Base-by-base conservation (phyloP, 192 early-diverging fungal genomes). In the Rhizoclosmatium sp. region DNA sequence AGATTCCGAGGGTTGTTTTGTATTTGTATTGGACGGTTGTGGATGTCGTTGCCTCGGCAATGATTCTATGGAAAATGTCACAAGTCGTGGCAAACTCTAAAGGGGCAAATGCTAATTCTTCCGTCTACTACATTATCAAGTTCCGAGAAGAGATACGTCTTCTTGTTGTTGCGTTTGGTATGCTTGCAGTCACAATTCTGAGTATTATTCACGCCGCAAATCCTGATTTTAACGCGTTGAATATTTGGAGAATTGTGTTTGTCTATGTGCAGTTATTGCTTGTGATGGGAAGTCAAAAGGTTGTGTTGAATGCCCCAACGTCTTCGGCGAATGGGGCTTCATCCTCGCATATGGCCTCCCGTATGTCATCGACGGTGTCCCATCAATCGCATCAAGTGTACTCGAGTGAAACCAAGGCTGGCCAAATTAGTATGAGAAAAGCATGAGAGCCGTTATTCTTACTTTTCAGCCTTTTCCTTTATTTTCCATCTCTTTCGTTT, bases 231-330 rank as follows among this genome's bases (percentile, higher is more conserved):
- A 58, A 23, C 21, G 45, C 69, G 51, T 39, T 71, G 2, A 71
- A 71, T 45, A 71, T 71, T 56, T 71, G 69, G 69, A 71, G 69
- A 56, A 71, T 71, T 23, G 69, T 71, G 51, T 71, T 71, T 56
- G 69, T 71, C 14, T 71, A 71, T 56, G 69, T 71, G 47, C 69
- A 71, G 51, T 40, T 71, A 23, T 47, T 71, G 7, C 47, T 71
- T 21, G 69, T 71, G 54, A 56, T 71, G 54, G 69, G 69, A 5
- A 56, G 48, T 56, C 69, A 71, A 49, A 71, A 71, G 54, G 69
- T 71, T 23, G 69, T 71, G 21, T 3, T 47, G 40, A 46, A 46
- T 9, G 54, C 54, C 31, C 31, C 31, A 31, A 31, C 31, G 31
- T 31, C 31, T 31, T 31, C 31, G 31, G 31, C 31, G 31, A 31